phyloP scores from a whole-genome alignment of 306 rosid genomes.

The Delonix regia region DNA sequence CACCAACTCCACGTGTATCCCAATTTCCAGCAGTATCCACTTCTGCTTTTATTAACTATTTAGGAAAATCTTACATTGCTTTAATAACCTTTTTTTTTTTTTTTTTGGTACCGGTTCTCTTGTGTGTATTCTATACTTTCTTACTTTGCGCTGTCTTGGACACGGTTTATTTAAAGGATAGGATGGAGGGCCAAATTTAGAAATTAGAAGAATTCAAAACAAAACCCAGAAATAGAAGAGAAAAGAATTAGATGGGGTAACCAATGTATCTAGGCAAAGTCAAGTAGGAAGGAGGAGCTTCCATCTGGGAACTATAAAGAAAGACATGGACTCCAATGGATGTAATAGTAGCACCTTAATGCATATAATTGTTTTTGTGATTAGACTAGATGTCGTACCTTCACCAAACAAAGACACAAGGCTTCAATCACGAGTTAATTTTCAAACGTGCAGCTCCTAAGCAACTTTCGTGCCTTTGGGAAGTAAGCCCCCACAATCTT shows the following conservation, averaged over 20 bases:
- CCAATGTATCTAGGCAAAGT: neutral
- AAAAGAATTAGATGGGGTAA: neutral
- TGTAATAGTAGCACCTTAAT: neutral
- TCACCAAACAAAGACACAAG: constrained; percentile 13
- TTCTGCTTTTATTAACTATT: neutral
- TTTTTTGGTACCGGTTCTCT: neutral
- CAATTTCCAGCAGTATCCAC: neutral
- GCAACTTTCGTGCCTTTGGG: constrained; percentile 1
- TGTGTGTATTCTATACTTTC: neutral
- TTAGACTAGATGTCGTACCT: constrained; percentile 27
- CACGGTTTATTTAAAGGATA: neutral
- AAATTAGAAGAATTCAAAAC: neutral
- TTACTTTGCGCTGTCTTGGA: too few relatives aligned
- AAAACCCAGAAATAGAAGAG: neutral
- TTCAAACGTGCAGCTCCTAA: neutral
- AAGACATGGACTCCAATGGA: neutral
- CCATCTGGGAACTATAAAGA: neutral
- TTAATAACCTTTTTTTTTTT: neutral
- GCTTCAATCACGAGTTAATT: constrained; percentile 1
- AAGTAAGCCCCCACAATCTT: neutral
- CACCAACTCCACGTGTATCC: neutral
- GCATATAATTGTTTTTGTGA: neutral
- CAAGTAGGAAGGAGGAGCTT: neutral
- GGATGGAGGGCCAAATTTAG: neutral
- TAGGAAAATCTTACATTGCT: neutral